Evolutionary conservation across 257 asterid genomes (phyloP).

Genomic region (Plantago ovata): DNA sequence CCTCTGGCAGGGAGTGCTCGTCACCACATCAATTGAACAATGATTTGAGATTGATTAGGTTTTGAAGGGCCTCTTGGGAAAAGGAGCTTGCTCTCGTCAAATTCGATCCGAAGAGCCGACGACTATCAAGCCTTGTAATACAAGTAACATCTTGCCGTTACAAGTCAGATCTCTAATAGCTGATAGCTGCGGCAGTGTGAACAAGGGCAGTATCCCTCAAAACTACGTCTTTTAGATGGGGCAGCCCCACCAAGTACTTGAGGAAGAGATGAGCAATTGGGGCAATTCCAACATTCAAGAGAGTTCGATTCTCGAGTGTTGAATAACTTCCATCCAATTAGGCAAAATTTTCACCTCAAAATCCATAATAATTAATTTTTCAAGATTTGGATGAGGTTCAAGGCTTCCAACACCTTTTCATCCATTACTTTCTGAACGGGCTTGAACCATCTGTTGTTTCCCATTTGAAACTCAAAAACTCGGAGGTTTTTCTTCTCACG

Average conservation of each 20-base stretch:
- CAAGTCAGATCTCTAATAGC: background rate
- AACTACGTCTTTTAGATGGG: slow-evolving; percentile 5
- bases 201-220: background rate
- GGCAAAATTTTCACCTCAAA: slow-evolving; percentile 20
- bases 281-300: too few species aligned
- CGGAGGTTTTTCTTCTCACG: slow-evolving; percentile 17
- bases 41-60: too few species aligned
- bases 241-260: background rate
- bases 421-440: slow-evolving; percentile 4
- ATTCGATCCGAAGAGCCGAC: background rate
- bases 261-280: too few species aligned
- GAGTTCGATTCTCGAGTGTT: too few species aligned
- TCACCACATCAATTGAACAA: too few species aligned
- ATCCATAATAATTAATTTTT: slow-evolving; percentile 3
- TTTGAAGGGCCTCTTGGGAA: slow-evolving; percentile 6
- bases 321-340: too few species aligned
- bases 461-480: slow-evolving; percentile 15
- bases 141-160: slow-evolving; percentile 9
- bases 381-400: slow-evolving; percentile 20
- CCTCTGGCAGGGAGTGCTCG: too few species aligned
- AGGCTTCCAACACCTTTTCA: slow-evolving; percentile 23
- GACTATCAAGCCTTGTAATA: slow-evolving; percentile 6
- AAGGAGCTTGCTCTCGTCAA: slow-evolving; percentile 5
- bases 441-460: background rate
- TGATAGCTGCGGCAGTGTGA: background rate